Base-by-base conservation (phyloP, 2,329 filamentous ascomycete genomes). In the Ceratocystiopsis brevicomis region DNA sequence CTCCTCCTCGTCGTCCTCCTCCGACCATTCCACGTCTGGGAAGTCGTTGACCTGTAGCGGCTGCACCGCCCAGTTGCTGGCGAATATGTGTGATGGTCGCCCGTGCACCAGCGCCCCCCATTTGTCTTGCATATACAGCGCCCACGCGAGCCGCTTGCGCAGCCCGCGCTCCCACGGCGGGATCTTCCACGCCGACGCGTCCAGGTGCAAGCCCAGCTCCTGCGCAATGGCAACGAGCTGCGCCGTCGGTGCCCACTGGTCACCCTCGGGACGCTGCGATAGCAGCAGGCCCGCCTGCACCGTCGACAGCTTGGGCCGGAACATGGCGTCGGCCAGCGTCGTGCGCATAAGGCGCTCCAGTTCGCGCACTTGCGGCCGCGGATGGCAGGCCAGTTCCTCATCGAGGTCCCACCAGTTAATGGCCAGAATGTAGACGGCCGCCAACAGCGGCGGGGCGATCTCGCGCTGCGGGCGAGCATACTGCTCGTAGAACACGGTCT, bases 61-160 rank as follows among this genome's bases (percentile, higher is more conserved):
- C 45, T 69, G 68, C 6, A 93, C 84, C 2, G 78, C 84, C 85
- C 85, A 93, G 57, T 92, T 75, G 39, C 67, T 62, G 17, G 64
- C 58, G 49, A 73, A 71, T 37, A 76, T 72, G 50, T 92, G 85
- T 5, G 84, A 90, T 1, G 85, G 86, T 12, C 85, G 77, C 39
- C 85, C 85, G 54, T 92, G 82, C 19, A 90, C 78, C 17, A 93
- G 66, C 2, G 85, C 78, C 15, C 81, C 83, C 86, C 86, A 93
- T 59, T 71, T 60, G 50, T 80, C 76, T 52, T 79, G 75, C 63
- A 77, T 73, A 48, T 69, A 79, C 0, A 78, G 56, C 2, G 68
- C 74, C 76, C 76, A 81, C 0, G 71, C 73, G 0, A 80, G 57
- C 14, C 76, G 61, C 51, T 72, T 71, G 14, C 76, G 61, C 16